These are phyloP conservation scores for Plasmodium billcollinsi DNA, from an alignment of 169 alveolate genomes.

Conservation along the genomic window DNA sequence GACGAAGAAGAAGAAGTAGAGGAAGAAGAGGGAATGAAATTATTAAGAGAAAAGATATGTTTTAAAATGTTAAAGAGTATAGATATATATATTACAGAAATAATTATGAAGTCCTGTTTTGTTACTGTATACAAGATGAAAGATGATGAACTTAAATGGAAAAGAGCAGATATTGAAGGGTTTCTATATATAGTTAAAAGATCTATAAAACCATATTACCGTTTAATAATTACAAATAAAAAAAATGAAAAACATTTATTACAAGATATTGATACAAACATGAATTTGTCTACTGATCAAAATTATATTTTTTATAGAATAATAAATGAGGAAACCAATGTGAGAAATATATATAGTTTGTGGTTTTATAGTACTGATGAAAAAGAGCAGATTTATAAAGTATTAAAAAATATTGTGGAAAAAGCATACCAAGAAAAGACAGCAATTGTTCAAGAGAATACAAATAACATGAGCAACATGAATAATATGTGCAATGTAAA, in stretches of 20 bases:
- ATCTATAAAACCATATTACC: constrained; percentile 51
- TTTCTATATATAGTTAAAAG: constrained; percentile 80
- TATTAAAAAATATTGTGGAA: constrained; percentile 36
- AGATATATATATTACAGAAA: constrained; percentile 78
- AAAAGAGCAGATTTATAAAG: constrained; percentile 35
- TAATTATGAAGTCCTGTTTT: constrained; percentile 81
- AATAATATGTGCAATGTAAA: neutral
- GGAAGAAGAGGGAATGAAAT: constrained; percentile 33
- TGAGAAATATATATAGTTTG: constrained; percentile 38
- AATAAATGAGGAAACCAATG: constrained; percentile 21
- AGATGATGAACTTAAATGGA: constrained; percentile 80
- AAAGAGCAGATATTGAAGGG: constrained; percentile 83
- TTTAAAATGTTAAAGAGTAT: constrained; percentile 78
- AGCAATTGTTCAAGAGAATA: neutral
- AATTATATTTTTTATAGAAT: constrained; percentile 81
- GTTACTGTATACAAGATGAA: constrained; percentile 83
- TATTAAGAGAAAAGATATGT: constrained; percentile 79
- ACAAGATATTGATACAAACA: constrained; percentile 81
- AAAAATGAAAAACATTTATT: constrained; percentile 83
- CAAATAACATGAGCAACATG: neutral
- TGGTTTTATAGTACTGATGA: constrained; percentile 74
- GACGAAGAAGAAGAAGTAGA: neutral
- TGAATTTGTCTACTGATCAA: constrained; percentile 78
- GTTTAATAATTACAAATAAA: constrained; percentile 82
- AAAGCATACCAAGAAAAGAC: constrained; percentile 3